These are phyloP conservation scores for Kodamaea suecica DNA, from an alignment of 1,139 yeast species.

Conservation along the genomic window DNA sequence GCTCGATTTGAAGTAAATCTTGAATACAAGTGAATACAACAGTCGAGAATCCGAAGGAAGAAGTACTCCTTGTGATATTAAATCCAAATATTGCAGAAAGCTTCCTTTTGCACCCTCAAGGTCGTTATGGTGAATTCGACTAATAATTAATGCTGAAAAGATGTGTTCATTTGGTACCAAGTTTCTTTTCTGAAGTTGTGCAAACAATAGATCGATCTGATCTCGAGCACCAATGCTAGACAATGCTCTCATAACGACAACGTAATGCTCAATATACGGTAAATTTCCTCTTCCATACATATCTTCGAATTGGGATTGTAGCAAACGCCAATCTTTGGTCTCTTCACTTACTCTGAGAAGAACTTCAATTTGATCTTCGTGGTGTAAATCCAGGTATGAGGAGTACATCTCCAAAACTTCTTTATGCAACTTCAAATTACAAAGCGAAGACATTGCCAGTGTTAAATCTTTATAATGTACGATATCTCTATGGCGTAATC, in stretches of 20 bases:
- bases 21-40: conserved; percentile 41
- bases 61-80: background rate
- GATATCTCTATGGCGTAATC: conserved; percentile 2
- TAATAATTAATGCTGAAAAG: conserved; percentile 46
- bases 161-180: conserved; percentile 49
- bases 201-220: conserved; percentile 52
- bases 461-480: conserved; percentile 20
- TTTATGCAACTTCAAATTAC: conserved; percentile 20
- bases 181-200: conserved; percentile 44
- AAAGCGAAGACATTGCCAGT: conserved; percentile 29
- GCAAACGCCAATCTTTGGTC: conserved; percentile 53
- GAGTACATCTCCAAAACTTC: conserved; percentile 28
- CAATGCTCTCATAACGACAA: conserved; percentile 61
- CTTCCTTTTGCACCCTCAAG: conserved; percentile 34
- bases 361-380: conserved; percentile 42
- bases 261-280: conserved; percentile 59
- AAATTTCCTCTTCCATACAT: conserved; percentile 55
- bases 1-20: conserved; percentile 34
- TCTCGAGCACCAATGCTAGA: conserved; percentile 54
- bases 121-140: conserved; percentile 46
- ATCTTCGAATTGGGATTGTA: conserved; percentile 62
- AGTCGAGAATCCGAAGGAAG: conserved; percentile 20
- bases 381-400: conserved; percentile 24
- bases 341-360: conserved; percentile 50
- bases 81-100: conserved; percentile 20